Conservation (phyloP, 2,329 filamentous ascomycete species). For the Blumeria graminis region DNA sequence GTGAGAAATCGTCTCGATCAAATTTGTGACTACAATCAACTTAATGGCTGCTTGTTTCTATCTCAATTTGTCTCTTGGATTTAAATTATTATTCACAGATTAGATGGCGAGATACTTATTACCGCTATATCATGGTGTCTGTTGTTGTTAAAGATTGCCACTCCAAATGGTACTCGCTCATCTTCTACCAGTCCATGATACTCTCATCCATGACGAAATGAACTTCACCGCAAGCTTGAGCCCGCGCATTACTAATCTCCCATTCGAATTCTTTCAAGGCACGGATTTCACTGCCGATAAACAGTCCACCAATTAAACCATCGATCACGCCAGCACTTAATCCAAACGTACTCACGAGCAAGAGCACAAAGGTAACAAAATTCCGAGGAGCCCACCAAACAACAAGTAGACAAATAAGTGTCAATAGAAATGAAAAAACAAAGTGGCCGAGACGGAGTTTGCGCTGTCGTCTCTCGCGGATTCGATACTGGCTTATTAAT, state of each 20-base stretch:
- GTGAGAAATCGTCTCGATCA: too few relatives aligned
- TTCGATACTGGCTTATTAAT: constrained; percentile 42
- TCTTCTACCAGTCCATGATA: constrained; percentile 31
- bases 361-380: constrained; percentile 57
- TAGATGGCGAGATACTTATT: too few relatives aligned
- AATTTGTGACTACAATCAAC: too few relatives aligned
- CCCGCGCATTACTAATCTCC: constrained; percentile 53
- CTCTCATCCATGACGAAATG: constrained; percentile 8
- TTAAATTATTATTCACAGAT: too few relatives aligned
- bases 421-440: constrained; percentile 35
- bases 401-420: constrained; percentile 51
- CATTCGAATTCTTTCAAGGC: constrained; percentile 79
- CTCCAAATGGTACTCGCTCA: constrained; percentile 12
- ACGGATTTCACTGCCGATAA: constrained; percentile 63
- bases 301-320: constrained; percentile 66
- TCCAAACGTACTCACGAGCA: constrained; percentile 55
- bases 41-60: too few relatives aligned
- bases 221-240: constrained; percentile 12
- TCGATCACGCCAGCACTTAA: constrained; percentile 57
- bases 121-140: too few relatives aligned
- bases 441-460: constrained; percentile 54
- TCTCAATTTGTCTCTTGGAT: too few relatives aligned
- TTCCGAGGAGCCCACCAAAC: constrained; percentile 67
- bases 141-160: too few relatives aligned
- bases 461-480: constrained; percentile 48